These are phyloP conservation scores for Parmelia sp. DNA, from an alignment of 495 filamentous ascomycete genomes.

Conservation along the genomic window DNA sequence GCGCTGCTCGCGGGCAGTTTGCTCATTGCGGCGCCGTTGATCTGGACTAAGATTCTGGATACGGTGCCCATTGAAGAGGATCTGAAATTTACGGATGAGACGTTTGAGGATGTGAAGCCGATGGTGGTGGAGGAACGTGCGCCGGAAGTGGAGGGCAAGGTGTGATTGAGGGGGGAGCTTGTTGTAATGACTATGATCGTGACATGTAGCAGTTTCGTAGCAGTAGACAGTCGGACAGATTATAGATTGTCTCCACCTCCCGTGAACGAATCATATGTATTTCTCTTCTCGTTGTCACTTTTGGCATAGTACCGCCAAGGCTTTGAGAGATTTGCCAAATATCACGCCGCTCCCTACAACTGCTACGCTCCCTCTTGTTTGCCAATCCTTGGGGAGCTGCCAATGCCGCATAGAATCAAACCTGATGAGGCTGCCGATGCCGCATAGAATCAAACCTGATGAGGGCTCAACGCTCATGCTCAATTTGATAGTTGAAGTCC, in stretches of 20 bases:
- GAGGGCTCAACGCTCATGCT: background rate
- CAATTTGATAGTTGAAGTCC: background rate
- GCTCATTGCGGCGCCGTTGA: conserved; percentile 62
- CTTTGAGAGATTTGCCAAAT: background rate
- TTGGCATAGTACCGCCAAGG: no score
- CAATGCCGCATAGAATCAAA: no score
- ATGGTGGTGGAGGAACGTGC: background rate
- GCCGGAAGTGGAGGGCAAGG: conserved; percentile 10
- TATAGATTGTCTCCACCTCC: no score
- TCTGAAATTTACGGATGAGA: conserved; percentile 71
- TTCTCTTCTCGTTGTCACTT: no score
- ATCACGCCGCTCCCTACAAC: background rate
- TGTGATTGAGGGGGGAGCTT: background rate
- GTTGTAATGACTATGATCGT: background rate
- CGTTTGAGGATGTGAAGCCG: conserved; percentile 54
- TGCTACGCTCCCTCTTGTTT: background rate
- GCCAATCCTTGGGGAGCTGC: background rate
- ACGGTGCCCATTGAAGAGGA: conserved; percentile 66
- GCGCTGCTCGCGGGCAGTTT: conserved; percentile 61
- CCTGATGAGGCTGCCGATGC: no score
- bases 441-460: background rate
- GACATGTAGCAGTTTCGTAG: background rate
- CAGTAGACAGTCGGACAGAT: no score
- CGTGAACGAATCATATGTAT: no score
- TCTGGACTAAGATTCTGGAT: conserved; percentile 66